These are phyloP conservation scores for Sphaerostilbella broomeana DNA, from an alignment of 2,329 filamentous ascomycete genomes.

Conservation along the genomic window DNA sequence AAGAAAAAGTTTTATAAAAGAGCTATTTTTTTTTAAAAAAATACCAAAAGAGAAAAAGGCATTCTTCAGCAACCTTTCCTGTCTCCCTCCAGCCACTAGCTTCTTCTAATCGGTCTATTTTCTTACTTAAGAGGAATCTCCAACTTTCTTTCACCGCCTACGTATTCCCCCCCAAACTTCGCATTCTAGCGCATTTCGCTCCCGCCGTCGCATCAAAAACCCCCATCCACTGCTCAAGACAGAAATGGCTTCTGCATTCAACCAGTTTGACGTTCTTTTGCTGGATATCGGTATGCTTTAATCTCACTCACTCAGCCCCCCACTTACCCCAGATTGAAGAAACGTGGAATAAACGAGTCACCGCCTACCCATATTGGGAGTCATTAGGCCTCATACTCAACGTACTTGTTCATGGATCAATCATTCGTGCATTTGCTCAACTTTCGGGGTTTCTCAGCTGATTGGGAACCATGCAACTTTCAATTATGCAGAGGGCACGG, in stretches of 20 bases:
- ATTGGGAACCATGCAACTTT: conserved; percentile 13
- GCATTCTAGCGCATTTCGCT: not conserved
- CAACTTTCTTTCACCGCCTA: no score
- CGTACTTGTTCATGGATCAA: not conserved
- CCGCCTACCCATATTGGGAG: conserved; percentile 5
- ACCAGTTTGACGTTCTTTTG: conserved; percentile 26
- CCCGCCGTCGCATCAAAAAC: not conserved
- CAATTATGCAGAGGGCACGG: conserved; percentile 60
- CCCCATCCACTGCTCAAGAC: not conserved
- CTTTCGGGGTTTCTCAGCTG: conserved; percentile 2
- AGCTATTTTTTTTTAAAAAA: no score
- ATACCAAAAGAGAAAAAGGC: no score
- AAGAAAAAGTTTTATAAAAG: no score
- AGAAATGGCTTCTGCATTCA: conserved; percentile 20
- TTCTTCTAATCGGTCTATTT: no score
- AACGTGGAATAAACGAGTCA: conserved; percentile 4
- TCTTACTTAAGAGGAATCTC: no score
- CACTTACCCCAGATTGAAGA: conserved; percentile 9
- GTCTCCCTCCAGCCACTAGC: no score
- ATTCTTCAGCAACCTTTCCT: not conserved
- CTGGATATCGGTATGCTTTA: conserved; percentile 32
- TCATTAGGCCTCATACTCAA: conserved; percentile 1
- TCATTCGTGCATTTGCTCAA: not conserved
- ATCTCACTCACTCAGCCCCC: conserved; percentile 3
- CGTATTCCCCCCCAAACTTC: not conserved